Evolutionary conservation across 2,329 filamentous ascomycete species (phyloP), one percentile per base, ranked within the genome.

Genomic region (Cladosporium sp.): DNA sequence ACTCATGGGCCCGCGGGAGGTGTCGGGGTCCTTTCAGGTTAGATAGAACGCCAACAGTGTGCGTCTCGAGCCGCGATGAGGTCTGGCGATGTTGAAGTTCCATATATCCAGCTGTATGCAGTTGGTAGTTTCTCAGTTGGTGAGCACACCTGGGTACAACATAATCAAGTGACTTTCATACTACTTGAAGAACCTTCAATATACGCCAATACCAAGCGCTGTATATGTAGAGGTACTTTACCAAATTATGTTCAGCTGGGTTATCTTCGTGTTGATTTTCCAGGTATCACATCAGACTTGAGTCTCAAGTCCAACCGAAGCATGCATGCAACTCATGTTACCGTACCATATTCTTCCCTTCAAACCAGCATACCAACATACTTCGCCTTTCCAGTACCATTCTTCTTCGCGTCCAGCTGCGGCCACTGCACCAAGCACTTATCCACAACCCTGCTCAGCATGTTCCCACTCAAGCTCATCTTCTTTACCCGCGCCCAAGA

Each of bases 401-500:
- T 60, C 23, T 28, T 53, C 46, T 59, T 65, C 44, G 55, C 55
- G 40, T 85, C 86, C 50, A 95, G 80, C 64, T 81, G 79, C 66
- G 86, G 83, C 84, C 94, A 95, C 81, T 97, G 93, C 65, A 96
- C 92, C 62, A 96, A 77, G 73, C 96, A 91, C 58, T 89, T 80
- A 78, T 96, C 91, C 57, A 91, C 91, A 49, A 96, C 78, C 55
- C 82, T 80, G 1, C 89, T 79, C 65, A 99, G 81, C 44, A 98
- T 80, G 75, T 87, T 89, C 0, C 94, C 95, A 44, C 92, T 96
- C 66, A 97, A 77, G 79, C 94, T 98, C 69, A 98, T 79, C 14
- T 86, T 89, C 69, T 85, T 89, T 18, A 96, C 91, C 18, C 95
- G 85, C 2, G 95, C 94, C 89, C 93, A 97, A 23, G 91, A 95